phyloP scores from a whole-genome alignment of 768 basidiomycete genomes.

The Amanita polypyramis region DNA sequence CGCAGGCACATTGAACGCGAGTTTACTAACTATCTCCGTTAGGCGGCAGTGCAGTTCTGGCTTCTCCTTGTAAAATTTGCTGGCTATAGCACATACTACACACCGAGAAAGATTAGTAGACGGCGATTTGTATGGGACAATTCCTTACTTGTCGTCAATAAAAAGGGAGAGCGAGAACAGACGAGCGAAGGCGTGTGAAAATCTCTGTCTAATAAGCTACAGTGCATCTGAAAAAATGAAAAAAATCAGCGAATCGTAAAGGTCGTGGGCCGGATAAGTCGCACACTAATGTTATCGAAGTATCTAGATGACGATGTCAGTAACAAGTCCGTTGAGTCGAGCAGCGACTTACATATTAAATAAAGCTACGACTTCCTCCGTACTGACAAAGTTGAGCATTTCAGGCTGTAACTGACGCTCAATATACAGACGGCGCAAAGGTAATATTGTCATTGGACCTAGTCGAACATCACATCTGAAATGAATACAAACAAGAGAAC shows the following conservation, averaged over 20 bases:
- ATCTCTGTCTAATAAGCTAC: constrained; percentile 70
- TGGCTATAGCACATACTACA: constrained; percentile 88
- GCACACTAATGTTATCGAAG: constrained; percentile 67
- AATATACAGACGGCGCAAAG: constrained; percentile 73
- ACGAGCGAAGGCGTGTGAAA: constrained; percentile 94
- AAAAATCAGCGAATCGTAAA: constrained; percentile 11
- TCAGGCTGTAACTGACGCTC: constrained; percentile 89
- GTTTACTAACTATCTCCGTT: constrained; percentile 73
- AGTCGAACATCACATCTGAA: constrained; percentile 1
- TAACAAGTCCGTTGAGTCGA: constrained; percentile 2
- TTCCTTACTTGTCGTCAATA: constrained; percentile 80
- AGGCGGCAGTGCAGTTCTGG: constrained; percentile 76
- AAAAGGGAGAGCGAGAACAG: constrained; percentile 88
- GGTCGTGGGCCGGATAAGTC: constrained; percentile 15
- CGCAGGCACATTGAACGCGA: constrained; percentile 82
- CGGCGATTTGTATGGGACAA: constrained; percentile 2
- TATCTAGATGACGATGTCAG: constrained; percentile 32
- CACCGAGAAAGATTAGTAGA: constrained; percentile 3
- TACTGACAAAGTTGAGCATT: constrained; percentile 80
- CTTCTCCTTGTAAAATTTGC: constrained; percentile 76
- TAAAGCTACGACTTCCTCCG: constrained; percentile 83
- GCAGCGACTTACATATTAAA: constrained; percentile 69
- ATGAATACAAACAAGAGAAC: background rate
- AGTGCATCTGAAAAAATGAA: constrained; percentile 47
- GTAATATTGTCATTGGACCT: constrained; percentile 87